A percentile compares a stretch with the other conserved stretches of the same genome.
Conservation (phyloP, 257 asterid species). For the Jasminum sambac region DNA sequence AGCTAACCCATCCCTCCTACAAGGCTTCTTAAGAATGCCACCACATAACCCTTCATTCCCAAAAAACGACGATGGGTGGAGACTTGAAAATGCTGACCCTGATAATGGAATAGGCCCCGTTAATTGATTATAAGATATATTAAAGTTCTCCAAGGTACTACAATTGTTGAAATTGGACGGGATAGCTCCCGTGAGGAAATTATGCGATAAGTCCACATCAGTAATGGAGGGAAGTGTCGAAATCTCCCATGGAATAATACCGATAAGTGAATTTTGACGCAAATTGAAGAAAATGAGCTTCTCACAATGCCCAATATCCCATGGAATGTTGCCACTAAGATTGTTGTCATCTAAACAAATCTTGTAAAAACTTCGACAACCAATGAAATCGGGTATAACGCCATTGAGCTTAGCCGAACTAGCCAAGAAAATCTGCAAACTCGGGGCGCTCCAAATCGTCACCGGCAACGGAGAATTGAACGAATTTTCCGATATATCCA, state of each 20-base stretch:
- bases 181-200: slow-evolving; percentile 66
- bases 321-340: slow-evolving; percentile 49
- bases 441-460: slow-evolving; percentile 42
- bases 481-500: background rate
- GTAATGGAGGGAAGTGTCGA: slow-evolving; percentile 64
- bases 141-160: slow-evolving; percentile 67
- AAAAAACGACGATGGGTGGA: slow-evolving; percentile 25
- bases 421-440: slow-evolving; percentile 41
- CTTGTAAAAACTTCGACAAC: background rate
- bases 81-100: slow-evolving; percentile 64
- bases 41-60: slow-evolving; percentile 74
- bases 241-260: slow-evolving; percentile 54
- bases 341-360: slow-evolving; percentile 31
- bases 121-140: slow-evolving; percentile 62
- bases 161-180: slow-evolving; percentile 74
- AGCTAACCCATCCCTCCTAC: slow-evolving; percentile 46
- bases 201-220: slow-evolving; percentile 69
- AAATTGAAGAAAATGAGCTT: slow-evolving; percentile 39
- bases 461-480: slow-evolving; percentile 33
- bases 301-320: slow-evolving; percentile 42
- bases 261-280: slow-evolving; percentile 36
- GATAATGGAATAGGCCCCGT: slow-evolving; percentile 65
- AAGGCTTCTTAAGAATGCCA: slow-evolving; percentile 47
- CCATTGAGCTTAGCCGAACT: slow-evolving; percentile 28
- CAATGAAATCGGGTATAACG: background rate